Evolutionary conservation across 2,329 filamentous ascomycete species (phyloP), one percentile per base, ranked within the genome.

Genomic region (Nannizziopsis barbatae): DNA sequence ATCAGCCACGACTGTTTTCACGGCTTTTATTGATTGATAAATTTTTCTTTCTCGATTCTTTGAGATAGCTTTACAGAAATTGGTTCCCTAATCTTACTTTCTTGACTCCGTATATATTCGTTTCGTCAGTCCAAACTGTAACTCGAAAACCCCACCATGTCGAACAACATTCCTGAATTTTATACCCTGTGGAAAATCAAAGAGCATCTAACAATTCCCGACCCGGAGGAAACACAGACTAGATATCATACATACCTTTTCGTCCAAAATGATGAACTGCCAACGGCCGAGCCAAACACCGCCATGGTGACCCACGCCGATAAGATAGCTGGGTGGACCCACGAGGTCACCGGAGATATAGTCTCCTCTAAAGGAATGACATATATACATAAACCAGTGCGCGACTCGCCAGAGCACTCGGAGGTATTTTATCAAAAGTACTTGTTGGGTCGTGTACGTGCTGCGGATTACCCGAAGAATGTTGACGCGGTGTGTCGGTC

Each of bases 311-410:
- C n/a, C n/a, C n/a, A n/a, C n/a, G n/a, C 51, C 20, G 54, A 50
- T 11, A 52, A 55, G 36, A 32, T 54, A 39, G 51, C 53, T 27
- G 52, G 50, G 14, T 45, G 36, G 40, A 50, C 39, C 9, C 47
- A 50, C 22, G 47, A 50, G 40, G 47, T 50, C 18, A 41, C 47
- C n/a, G 47, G 47, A 18, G 47, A 50, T 22, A 50, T 50, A 10
- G 33, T 30, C 20, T 40, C 47, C 35, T 39, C 47, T 8, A 40
- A 41, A n/a, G 47, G 47, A 9, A 50, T 50, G 47, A n/a, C n/a
- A 12, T 50, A 50, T 27, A 8, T 39, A 4, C 41, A 40, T 27
- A 43, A 44, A 33, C 35, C 47, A 12, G 39, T 42, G 14, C 11
- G 3, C 27, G 18, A 9, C 12, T 36, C 41, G 2, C 47, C 47